Evolutionary conservation across 805 yeast genomes (phyloP), one percentile per base, ranked within the genome.

Genomic region (Wickerhamiella occidentalis): DNA sequence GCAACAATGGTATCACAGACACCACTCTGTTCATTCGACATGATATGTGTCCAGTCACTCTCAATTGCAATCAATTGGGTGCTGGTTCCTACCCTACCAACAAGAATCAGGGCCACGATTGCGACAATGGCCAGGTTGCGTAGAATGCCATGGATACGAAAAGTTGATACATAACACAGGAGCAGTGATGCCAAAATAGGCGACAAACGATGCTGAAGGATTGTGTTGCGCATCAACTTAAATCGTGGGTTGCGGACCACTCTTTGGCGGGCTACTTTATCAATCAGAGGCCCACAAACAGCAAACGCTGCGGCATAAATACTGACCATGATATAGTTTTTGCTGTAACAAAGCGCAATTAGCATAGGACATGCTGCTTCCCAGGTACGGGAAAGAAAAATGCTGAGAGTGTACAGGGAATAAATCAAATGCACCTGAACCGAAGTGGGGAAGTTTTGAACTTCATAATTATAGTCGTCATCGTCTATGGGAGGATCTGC

Each of bases 401-500:
- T 25, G 1, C 56, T 47, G 29, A 51, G 26, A 2, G 47, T n/a
- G 46, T 53, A 56, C 18, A 53, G 50, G 3, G 51, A 51, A 25
- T 48, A 53, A 28, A 55, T 30, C 11, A 56, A 38, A 33, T 58
- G 60, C 41, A 53, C 50, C 42, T 58, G 62, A n/a, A 52, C 52
- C 15, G 52, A 54, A 1, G 57, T 49, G 9, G 62, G 62, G 45
- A 57, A 54, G 15, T 51, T 42, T 6, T 55, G 56, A 13, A 56
- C 55, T 47, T 57, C 62, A 25, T 53, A 52, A 36, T 59, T 56
- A 46, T 49, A 58, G 23, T 57, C 54, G 29, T 58, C 62, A 33
- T 58, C 62, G 47, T 58, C 62, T 21, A 58, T 58, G 17, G 62
- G 62, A 33, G 62, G 62, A 25, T 58, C 62, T 13, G 55, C 59